Evolutionary conservation across 176 grass and related monocot species (phyloP).

Genomic region (Stipa capillata): DNA sequence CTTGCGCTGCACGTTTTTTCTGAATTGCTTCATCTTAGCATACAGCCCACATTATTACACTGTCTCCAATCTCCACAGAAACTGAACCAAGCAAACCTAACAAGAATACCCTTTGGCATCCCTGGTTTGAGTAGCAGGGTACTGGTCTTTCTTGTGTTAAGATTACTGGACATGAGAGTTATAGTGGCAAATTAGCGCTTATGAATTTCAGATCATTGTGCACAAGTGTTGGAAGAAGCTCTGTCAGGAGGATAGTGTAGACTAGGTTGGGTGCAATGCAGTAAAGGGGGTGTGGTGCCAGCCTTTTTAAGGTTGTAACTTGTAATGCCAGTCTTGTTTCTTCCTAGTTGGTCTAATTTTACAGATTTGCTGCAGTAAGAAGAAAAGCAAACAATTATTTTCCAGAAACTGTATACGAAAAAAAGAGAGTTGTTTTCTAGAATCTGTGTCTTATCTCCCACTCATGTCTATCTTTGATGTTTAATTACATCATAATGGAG

Average conservation of each 20-base stretch:
- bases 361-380: background rate
- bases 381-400: background rate
- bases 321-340: background rate
- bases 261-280: background rate
- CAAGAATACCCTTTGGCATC: background rate
- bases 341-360: background rate
- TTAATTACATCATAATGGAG: background rate
- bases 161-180: background rate
- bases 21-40: background rate
- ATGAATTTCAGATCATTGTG: background rate
- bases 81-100: background rate
- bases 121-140: constrained; percentile 1
- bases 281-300: background rate
- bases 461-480: background rate
- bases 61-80: background rate
- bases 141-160: background rate
- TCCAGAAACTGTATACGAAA: background rate
- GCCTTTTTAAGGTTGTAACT: background rate
- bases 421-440: background rate
- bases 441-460: background rate
- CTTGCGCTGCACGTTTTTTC: background rate
- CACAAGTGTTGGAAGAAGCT: background rate
- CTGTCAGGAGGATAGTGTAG: background rate
- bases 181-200: background rate
- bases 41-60: background rate